Evolutionary conservation across 768 basidiomycete genomes (phyloP), one percentile per base, ranked within the genome.

Genomic region (Lyophyllum shimeji): DNA sequence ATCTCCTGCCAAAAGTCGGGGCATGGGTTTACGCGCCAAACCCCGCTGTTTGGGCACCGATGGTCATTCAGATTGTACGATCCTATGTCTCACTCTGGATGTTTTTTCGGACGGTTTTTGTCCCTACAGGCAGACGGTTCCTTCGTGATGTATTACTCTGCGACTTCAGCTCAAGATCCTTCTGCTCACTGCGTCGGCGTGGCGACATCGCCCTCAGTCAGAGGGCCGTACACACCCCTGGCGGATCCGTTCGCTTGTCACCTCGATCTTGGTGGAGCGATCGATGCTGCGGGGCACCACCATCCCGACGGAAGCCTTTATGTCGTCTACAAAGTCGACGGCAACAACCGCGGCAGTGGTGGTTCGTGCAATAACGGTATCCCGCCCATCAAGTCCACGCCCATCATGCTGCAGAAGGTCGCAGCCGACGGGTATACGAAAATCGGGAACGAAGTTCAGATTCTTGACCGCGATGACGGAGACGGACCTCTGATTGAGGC

Each of bases 401-500:
- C 59, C 12, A 56, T 60, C 52, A 56, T 60, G 59, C 55, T 60
- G 20, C 59, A 60, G n/a, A 25, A 56, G 23, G 59, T 60, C 20
- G 59, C 55, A 21, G 55, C 59, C 2, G 55, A 60, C 27, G 59
- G 59, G n/a, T 51, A 40, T 40, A 60, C 59, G 18, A 60, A 60
- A 31, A 56, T 60, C 4, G 59, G 59, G 15, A 50, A 31, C 27
- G 59, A 60, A 29, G 43, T 56, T 17, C 52, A 56, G 31, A 56
- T 60, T 31, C 55, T 60, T 33, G 59, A 60, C 43, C 59, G 59
- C 27, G 59, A 60, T 46, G 37, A 56, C 7, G 59, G 59, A 2
- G 59, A 60, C 17, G 59, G 59, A 11, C 59, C 59, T 21, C 45
- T 60, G 23, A 48, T 60, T 21, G 59, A 56, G 34, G 59, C 55